A percentile compares a stretch with the other conserved stretches of the same genome.
These are phyloP conservation scores for Lachancea fermentati DNA, from an alignment of 805 yeast species.

Conservation along the genomic window DNA sequence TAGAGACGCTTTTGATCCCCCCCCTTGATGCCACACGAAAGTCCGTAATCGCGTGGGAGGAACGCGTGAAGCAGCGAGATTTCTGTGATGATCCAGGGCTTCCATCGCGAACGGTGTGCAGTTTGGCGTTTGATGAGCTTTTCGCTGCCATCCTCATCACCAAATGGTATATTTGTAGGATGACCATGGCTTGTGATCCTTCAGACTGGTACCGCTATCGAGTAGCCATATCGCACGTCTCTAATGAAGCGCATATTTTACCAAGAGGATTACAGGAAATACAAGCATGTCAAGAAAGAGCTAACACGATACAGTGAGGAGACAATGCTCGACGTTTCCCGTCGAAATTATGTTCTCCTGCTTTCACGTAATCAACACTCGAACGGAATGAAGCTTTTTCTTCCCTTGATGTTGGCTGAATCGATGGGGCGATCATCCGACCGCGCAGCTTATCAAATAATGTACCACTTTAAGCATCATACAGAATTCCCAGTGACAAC, in stretches of 20 bases:
- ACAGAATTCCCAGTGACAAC: conserved; percentile 1
- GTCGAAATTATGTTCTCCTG: conserved; percentile 1
- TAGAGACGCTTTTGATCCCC: too few relatives aligned
- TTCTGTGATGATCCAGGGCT: too few relatives aligned
- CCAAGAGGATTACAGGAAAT: conserved; percentile 8
- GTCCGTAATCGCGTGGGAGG: too few relatives aligned
- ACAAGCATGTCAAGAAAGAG: conserved; percentile 7
- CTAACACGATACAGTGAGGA: background rate
- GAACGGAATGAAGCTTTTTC: conserved; percentile 5
- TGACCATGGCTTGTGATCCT: too few relatives aligned
- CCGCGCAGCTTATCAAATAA: background rate
- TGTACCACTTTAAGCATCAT: conserved; percentile 7
- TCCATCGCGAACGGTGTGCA: too few relatives aligned
- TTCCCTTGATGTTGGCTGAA: conserved; percentile 8
- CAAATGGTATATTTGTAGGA: background rate
- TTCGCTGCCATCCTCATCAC: too few relatives aligned
- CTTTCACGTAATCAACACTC: conserved; percentile 7
- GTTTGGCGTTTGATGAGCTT: too few relatives aligned
- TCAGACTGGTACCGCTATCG: too few relatives aligned
- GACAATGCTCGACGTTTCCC: background rate
- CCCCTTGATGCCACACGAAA: too few relatives aligned
- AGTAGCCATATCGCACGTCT: too few relatives aligned
- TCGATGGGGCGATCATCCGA: conserved; percentile 1
- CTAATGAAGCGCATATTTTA: conserved; percentile 2
- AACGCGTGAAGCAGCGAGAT: too few relatives aligned